phyloP scores from a whole-genome alignment of 2,329 filamentous ascomycete species.

The Cladosporium sp. region DNA sequence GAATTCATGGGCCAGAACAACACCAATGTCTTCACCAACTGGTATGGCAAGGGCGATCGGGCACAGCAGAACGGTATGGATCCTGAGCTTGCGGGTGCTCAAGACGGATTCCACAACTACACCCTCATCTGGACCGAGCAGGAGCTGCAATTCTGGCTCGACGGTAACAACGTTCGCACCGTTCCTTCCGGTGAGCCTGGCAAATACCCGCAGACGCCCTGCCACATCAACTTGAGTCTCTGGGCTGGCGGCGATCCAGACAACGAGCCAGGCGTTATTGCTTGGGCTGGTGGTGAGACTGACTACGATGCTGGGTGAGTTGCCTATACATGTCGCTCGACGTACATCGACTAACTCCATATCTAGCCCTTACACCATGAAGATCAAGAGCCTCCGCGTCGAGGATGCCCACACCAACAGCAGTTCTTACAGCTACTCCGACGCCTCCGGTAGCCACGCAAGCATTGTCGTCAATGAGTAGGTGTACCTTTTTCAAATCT shows the following conservation, averaged over 20 bases:
- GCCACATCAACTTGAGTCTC: constrained; percentile 63
- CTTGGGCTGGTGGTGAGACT: constrained; percentile 35
- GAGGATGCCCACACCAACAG: constrained; percentile 32
- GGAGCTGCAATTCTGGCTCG: constrained; percentile 64
- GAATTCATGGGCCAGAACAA: constrained; percentile 70
- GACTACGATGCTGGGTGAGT: constrained; percentile 30
- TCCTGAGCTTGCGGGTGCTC: constrained; percentile 53
- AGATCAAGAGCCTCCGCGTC: constrained; percentile 31
- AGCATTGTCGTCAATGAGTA: constrained; percentile 47
- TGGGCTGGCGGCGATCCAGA: constrained; percentile 89
- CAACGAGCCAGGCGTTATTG: constrained; percentile 31
- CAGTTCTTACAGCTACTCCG: constrained; percentile 37
- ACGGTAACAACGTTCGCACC: constrained; percentile 62
- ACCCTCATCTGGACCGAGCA: constrained; percentile 68
- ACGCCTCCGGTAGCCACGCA: constrained; percentile 34
- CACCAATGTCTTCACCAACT: constrained; percentile 65
- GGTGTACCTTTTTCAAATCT: constrained; percentile 19
- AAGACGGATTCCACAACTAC: constrained; percentile 63
- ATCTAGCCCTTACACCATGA: constrained; percentile 33
- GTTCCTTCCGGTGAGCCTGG: constrained; percentile 40
- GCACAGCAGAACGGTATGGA: constrained; percentile 58
- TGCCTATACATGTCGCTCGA: background rate
- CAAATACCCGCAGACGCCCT: constrained; percentile 69
- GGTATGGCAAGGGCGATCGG: constrained; percentile 69
- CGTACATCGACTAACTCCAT: background rate